A percentile compares a stretch with the other conserved stretches of the same genome.
Conservation (phyloP, 352 stramenopile species). For the Aphanomyces cochlioides region DNA sequence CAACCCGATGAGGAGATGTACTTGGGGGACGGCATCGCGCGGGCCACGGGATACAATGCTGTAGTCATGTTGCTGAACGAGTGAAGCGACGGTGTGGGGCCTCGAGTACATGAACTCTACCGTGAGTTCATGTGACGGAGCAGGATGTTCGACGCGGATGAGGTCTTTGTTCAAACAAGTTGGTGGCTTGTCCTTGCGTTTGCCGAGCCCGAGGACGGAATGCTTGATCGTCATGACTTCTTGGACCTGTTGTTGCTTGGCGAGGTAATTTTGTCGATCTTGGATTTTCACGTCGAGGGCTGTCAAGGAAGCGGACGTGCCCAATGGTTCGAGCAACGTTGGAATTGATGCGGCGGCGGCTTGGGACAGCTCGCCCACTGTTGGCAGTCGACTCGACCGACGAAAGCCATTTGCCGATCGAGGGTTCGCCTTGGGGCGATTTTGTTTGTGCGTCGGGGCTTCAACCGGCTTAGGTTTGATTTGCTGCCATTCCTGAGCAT, state of each 20-base stretch:
- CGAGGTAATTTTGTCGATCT: constrained; percentile 21
- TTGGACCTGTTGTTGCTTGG: constrained; percentile 22
- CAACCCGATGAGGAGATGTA: not conserved
- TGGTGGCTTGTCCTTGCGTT: not conserved
- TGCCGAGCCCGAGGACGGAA: constrained; percentile 13
- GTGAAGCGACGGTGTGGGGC: constrained; percentile 14
- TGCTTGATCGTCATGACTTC: constrained; percentile 17
- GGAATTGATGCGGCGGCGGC: no score
- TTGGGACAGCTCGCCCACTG: not conserved
- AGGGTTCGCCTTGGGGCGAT: not conserved
- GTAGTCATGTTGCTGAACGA: constrained; percentile 25
- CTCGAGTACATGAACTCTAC: constrained; percentile 20
- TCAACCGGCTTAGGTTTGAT: not conserved
- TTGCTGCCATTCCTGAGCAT: constrained; percentile 4
- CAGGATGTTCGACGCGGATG: not conserved
- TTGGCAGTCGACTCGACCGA: not conserved
- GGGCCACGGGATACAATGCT: not conserved
- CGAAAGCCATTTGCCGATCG: constrained; percentile 6
- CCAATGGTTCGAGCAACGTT: no score
- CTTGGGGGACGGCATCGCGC: constrained; percentile 7
- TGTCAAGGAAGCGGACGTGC: not conserved
- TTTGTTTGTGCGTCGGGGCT: not conserved
- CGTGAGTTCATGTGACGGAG: constrained; percentile 3
- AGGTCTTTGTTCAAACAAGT: not conserved
- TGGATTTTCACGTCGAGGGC: constrained; percentile 22